Conservation (phyloP, 768 basidiomycete species). For the Boletus sensibilis region DNA sequence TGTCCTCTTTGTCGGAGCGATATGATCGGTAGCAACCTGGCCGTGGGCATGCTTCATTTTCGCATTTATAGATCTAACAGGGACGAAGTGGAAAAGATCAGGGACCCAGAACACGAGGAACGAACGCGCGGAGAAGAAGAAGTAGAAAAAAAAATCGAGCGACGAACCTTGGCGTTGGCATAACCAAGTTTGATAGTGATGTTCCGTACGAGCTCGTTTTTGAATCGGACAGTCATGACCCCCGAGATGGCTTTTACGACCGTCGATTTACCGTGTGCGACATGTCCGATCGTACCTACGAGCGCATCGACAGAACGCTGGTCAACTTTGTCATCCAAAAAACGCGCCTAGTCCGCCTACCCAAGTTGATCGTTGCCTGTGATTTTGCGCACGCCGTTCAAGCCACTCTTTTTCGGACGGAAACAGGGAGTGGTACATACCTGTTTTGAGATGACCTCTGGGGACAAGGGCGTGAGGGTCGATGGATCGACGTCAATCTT, state of each 20-base stretch:
- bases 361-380: conserved; percentile 92
- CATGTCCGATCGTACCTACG: conserved; percentile 97
- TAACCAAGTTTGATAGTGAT: conserved; percentile 99
- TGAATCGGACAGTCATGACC: conserved; percentile 97
- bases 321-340: neutral
- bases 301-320: conserved; percentile 2
- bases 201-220: conserved; percentile 98
- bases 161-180: conserved; percentile 92
- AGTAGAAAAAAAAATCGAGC: neutral
- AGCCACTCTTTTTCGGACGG: neutral
- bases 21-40: conserved; percentile 95
- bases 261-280: conserved; percentile 95
- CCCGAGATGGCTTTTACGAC: conserved; percentile 99
- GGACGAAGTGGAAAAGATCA: conserved; percentile 7
- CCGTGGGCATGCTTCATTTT: conserved; percentile 88
- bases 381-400: conserved; percentile 12
- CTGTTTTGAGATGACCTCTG: conserved; percentile 90
- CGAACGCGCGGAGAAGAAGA: neutral
- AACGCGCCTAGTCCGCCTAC: conserved; percentile 37
- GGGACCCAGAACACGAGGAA: neutral
- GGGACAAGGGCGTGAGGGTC: conserved; percentile 83
- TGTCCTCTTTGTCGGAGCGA: conserved; percentile 90
- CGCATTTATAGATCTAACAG: conserved; percentile 92
- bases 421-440: conserved; percentile 41
- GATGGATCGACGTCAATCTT: conserved; percentile 76